phyloP scores from a whole-genome alignment of 73 alveolate genomes.

The Blepharisma stoltei region DNA sequence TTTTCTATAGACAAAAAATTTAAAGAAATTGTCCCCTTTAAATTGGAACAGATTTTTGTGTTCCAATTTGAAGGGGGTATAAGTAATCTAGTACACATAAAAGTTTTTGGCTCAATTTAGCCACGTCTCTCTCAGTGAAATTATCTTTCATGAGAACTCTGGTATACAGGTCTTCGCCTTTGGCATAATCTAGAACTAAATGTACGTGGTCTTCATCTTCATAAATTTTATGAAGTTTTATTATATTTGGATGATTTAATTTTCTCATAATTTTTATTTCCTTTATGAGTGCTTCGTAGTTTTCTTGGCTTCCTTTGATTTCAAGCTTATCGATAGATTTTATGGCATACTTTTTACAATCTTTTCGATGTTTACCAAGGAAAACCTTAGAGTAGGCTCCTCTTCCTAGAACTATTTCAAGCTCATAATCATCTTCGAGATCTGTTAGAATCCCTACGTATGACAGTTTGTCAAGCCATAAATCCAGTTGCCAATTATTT shows the following conservation, averaged over 20 bases:
- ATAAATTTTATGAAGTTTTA: slow-evolving; percentile 46
- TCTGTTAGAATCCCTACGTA: neutral
- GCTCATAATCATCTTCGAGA: slow-evolving; percentile 10
- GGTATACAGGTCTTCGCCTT: slow-evolving; percentile 58
- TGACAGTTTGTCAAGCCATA: neutral
- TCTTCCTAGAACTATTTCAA: neutral
- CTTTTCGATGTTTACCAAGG: slow-evolving; percentile 26
- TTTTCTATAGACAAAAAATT: too few species aligned
- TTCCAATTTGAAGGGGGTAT: too few species aligned
- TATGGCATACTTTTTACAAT: slow-evolving; percentile 38
- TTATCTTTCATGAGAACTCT: slow-evolving; percentile 34
- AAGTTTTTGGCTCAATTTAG: slow-evolving; percentile 30
- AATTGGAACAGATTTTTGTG: too few species aligned
- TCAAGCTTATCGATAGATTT: slow-evolving; percentile 33
- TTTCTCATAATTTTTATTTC: slow-evolving; percentile 45
- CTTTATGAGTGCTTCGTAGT: slow-evolving; percentile 32
- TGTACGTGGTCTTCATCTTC: slow-evolving; percentile 55
- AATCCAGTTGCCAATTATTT: too few species aligned
- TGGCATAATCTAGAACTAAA: slow-evolving; percentile 54
- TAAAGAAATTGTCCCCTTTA: slow-evolving; percentile 35
- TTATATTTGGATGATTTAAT: slow-evolving; percentile 34
- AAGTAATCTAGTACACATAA: slow-evolving; percentile 40
- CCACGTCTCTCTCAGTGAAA: slow-evolving; percentile 51
- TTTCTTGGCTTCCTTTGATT: slow-evolving; percentile 29
- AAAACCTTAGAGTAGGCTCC: slow-evolving; percentile 35